phyloP scores from a whole-genome alignment of 768 basidiomycete species.

The Trametes elegans region DNA sequence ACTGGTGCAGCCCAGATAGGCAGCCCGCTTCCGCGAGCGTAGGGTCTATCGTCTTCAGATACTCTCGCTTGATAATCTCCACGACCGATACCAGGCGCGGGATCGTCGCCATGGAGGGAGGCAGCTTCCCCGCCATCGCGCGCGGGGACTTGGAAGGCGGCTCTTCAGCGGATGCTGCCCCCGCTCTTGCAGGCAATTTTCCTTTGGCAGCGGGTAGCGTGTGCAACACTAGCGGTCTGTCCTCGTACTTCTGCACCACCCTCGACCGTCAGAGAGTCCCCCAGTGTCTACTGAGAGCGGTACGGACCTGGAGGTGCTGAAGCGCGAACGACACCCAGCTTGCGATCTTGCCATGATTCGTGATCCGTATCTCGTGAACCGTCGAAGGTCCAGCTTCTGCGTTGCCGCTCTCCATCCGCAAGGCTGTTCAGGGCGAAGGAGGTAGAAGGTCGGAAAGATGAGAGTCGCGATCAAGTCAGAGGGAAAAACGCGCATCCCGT shows the following conservation, averaged over 20 bases:
- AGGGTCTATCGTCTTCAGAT: conserved; percentile 51
- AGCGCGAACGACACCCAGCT: conserved; percentile 38
- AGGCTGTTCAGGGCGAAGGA: background rate
- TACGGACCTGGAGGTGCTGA: conserved; percentile 35
- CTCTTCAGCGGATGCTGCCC: background rate
- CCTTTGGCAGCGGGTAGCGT: conserved; percentile 45
- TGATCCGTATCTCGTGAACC: conserved; percentile 36
- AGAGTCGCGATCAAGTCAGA: background rate
- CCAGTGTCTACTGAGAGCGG: too few relatives aligned
- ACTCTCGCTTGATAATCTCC: conserved; percentile 86
- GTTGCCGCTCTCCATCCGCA: background rate
- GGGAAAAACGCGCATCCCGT: background rate
- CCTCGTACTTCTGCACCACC: conserved; percentile 42
- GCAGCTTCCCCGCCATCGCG: conserved; percentile 24
- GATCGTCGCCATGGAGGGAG: conserved; percentile 40
- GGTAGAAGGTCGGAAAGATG: background rate
- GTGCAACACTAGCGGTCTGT: conserved; percentile 53
- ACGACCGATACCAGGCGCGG: conserved; percentile 74
- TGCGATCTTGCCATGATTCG: conserved; percentile 35
- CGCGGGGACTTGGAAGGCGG: conserved; percentile 2
- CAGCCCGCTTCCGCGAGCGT: conserved; percentile 35
- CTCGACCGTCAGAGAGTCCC: background rate
- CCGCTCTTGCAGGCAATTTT: background rate
- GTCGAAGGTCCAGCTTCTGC: conserved; percentile 9
- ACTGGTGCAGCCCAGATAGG: conserved; percentile 64